Conservation (phyloP, 805 yeast species). For the Suhomyces prunicola region DNA sequence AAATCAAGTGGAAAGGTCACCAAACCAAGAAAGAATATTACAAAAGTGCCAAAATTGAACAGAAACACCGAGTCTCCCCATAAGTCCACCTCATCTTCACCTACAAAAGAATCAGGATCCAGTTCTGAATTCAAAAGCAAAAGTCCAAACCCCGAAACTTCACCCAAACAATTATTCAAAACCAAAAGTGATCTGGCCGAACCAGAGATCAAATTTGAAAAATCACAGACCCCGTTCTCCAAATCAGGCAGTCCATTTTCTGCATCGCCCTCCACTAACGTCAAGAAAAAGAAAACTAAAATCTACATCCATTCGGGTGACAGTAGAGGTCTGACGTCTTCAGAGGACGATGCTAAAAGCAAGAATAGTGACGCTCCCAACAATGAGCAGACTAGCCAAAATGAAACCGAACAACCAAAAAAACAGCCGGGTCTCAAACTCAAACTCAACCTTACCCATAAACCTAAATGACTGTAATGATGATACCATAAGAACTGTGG, state of each 20-base stretch:
- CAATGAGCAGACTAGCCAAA: slow-evolving; percentile 2
- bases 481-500: not conserved
- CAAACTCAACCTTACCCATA: slow-evolving; percentile 12
- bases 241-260: slow-evolving; percentile 18
- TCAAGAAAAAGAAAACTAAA: slow-evolving; percentile 25
- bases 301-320: slow-evolving; percentile 24
- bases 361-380: not conserved
- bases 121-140: not conserved
- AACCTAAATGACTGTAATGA: slow-evolving; percentile 1
- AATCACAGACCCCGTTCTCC: slow-evolving; percentile 13
- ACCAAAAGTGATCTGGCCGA: slow-evolving; percentile 12
- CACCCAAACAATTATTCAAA: not conserved
- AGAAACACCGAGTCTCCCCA: not conserved
- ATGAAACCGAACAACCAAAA: slow-evolving; percentile 1
- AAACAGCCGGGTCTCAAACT: slow-evolving; percentile 12
- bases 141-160: not conserved
- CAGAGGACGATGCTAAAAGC: slow-evolving; percentile 5
- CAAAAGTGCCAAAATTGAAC: not conserved
- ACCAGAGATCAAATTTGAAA: slow-evolving; percentile 7
- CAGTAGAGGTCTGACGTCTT: slow-evolving; percentile 9
- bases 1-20: not conserved
- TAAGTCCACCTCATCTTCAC: not conserved
- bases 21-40: not conserved
- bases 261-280: slow-evolving; percentile 5
- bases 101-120: not conserved